Evolutionary conservation across 2,329 filamentous ascomycete species (phyloP).

Genomic region (Rutstroemia sp.): DNA sequence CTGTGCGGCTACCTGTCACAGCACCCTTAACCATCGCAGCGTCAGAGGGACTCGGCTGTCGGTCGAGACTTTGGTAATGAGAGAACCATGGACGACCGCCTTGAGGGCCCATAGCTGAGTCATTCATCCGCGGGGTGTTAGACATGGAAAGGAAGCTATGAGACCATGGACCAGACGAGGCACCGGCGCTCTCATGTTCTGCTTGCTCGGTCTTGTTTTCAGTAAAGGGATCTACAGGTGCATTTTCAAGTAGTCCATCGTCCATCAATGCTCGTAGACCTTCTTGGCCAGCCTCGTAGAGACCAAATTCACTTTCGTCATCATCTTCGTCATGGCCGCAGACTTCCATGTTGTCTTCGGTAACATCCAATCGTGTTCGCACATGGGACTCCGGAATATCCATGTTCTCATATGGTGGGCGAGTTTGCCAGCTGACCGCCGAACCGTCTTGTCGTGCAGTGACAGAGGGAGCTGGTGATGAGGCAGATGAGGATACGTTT

Average conservation of each 20-base stretch:
- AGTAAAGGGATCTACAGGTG: not conserved
- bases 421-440: not conserved
- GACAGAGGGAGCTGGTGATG: not conserved
- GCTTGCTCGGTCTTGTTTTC: not conserved
- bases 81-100: too few species aligned
- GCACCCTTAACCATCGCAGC: slow-evolving; percentile 31
- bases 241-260: slow-evolving; percentile 10
- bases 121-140: too few species aligned
- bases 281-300: slow-evolving; percentile 21
- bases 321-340: not conserved
- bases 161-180: not conserved
- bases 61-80: not conserved
- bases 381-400: slow-evolving; percentile 6
- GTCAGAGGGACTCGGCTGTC: slow-evolving; percentile 32
- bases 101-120: too few species aligned
- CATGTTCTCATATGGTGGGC: not conserved
- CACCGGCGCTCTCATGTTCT: not conserved
- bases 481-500: not conserved
- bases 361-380: not conserved
- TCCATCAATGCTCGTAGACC: slow-evolving; percentile 18
- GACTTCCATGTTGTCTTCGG: not conserved
- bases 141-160: not conserved
- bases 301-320: slow-evolving; percentile 19
- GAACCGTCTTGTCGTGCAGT: not conserved
- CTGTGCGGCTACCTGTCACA: not conserved